These are phyloP conservation scores for Sporothrix mexicana DNA, from an alignment of 2,329 filamentous ascomycete genomes.

Conservation along the genomic window DNA sequence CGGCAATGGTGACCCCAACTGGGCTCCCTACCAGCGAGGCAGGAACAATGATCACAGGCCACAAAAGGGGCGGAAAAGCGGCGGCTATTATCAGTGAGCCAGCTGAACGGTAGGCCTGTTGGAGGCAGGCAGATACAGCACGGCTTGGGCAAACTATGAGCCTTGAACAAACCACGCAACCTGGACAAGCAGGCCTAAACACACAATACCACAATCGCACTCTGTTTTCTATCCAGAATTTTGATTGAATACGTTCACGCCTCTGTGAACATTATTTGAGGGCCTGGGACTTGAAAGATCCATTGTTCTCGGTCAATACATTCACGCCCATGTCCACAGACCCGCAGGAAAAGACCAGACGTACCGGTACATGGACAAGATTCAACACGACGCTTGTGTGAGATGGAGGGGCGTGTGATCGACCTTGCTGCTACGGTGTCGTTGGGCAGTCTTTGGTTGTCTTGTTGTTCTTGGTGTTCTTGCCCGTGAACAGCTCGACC, in stretches of 20 bases:
- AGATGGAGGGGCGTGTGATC: not conserved
- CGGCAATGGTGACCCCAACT: conserved; percentile 22
- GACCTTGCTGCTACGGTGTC: not conserved
- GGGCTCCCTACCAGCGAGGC: conserved; percentile 31
- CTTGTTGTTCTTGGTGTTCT: not conserved
- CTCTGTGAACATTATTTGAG: not conserved
- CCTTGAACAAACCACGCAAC: not conserved
- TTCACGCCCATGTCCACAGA: not conserved
- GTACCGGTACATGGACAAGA: conserved; percentile 7
- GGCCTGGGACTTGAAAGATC: not conserved
- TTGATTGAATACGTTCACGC: not conserved
- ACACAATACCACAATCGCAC: conserved; percentile 1
- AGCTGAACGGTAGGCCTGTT: not conserved
- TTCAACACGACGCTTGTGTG: not conserved
- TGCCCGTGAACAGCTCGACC: not conserved
- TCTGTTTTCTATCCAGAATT: not conserved
- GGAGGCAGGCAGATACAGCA: not conserved
- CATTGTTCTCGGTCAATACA: not conserved
- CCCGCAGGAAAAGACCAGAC: not conserved
- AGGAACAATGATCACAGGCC: conserved; percentile 30
- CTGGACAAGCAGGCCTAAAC: not conserved
- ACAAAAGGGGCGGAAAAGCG: conserved; percentile 29
- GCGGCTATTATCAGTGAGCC: conserved; percentile 22
- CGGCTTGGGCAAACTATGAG: not conserved
- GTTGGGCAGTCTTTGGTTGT: not conserved